phyloP scores from a whole-genome alignment of 169 alveolate species.

The Babesia ovata region DNA sequence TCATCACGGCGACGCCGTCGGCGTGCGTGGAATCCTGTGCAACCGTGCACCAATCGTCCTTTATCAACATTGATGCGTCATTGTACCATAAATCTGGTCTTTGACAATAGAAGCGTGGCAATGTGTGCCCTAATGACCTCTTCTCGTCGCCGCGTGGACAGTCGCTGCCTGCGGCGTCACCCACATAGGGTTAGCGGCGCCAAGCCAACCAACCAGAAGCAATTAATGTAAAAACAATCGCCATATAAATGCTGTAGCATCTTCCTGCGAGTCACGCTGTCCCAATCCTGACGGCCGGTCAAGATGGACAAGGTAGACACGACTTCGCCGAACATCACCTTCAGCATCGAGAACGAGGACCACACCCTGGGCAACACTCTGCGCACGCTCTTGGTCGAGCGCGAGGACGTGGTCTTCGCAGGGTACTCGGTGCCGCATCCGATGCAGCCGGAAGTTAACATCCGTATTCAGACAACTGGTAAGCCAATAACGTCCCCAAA shows the following conservation, averaged over 20 bases:
- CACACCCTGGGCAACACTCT: slow-evolving; percentile 83
- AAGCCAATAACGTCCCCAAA: background rate
- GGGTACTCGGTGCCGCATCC: slow-evolving; percentile 88
- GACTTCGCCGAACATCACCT: slow-evolving; percentile 79
- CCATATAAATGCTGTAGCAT: too few relatives aligned
- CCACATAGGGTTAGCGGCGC: too few relatives aligned
- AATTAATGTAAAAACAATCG: too few relatives aligned
- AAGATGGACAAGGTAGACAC: slow-evolving; percentile 56
- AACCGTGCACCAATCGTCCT: background rate
- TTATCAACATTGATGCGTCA: too few relatives aligned
- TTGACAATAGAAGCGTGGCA: too few relatives aligned
- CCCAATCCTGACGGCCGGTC: background rate
- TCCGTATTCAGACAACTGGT: slow-evolving; percentile 86
- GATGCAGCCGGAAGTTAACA: slow-evolving; percentile 79
- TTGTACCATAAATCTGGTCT: too few relatives aligned
- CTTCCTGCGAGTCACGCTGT: too few relatives aligned
- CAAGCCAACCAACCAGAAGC: too few relatives aligned
- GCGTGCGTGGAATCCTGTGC: background rate
- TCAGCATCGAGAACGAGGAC: slow-evolving; percentile 82
- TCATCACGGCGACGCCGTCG: background rate
- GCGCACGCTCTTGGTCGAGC: slow-evolving; percentile 76
- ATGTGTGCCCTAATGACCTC: too few relatives aligned
- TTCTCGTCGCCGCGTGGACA: too few relatives aligned
- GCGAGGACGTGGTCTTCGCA: slow-evolving; percentile 82
- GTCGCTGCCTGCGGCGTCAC: too few relatives aligned